Percentiles rank a stretch among this genome's conserved stretches.
These are phyloP conservation scores for Chaetomiaceae sp. DNA, from an alignment of 2,329 filamentous ascomycete genomes.

Conservation along the genomic window DNA sequence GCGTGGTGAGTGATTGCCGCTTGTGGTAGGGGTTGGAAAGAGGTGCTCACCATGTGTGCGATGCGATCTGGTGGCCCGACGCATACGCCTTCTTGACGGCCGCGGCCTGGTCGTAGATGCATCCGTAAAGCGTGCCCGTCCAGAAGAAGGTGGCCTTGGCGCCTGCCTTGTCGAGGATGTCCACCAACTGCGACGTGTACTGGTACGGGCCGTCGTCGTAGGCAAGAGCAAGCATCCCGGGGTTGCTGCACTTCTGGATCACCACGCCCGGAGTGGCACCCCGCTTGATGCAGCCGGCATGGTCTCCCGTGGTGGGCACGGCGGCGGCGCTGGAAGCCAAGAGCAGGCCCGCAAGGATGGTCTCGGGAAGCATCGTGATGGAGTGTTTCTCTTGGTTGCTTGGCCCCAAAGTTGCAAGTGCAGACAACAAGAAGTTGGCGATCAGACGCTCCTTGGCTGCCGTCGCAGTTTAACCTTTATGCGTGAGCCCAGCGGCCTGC, in stretches of 20 bases:
- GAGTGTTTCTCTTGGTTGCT: not conserved
- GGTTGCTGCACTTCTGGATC: slow-evolving; percentile 39
- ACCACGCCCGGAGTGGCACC: slow-evolving; percentile 37
- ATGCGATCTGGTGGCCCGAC: slow-evolving; percentile 47
- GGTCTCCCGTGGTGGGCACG: slow-evolving; percentile 24
- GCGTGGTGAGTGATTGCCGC: not conserved
- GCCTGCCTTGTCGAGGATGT: slow-evolving; percentile 41
- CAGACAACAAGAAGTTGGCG: not conserved
- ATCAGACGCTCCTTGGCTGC: not conserved
- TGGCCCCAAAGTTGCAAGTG: not conserved
- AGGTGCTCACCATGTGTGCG: slow-evolving; percentile 42
- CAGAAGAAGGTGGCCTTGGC: slow-evolving; percentile 51
- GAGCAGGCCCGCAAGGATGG: slow-evolving; percentile 15
- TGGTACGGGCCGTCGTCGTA: slow-evolving; percentile 49
- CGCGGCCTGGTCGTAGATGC: slow-evolving; percentile 43
- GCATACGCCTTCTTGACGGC: slow-evolving; percentile 49
- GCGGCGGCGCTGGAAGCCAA: slow-evolving; percentile 15
- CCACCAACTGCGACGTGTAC: slow-evolving; percentile 44
- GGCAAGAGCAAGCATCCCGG: slow-evolving; percentile 43
- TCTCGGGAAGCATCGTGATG: slow-evolving; percentile 15
- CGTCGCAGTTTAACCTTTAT: not conserved
- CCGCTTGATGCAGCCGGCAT: slow-evolving; percentile 37
- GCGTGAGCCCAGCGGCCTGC: not conserved
- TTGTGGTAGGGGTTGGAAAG: not conserved
- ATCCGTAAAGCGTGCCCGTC: slow-evolving; percentile 45